Conservation (phyloP, 371 early-diverging fungal genomes). For the Mortierella sp. region DNA sequence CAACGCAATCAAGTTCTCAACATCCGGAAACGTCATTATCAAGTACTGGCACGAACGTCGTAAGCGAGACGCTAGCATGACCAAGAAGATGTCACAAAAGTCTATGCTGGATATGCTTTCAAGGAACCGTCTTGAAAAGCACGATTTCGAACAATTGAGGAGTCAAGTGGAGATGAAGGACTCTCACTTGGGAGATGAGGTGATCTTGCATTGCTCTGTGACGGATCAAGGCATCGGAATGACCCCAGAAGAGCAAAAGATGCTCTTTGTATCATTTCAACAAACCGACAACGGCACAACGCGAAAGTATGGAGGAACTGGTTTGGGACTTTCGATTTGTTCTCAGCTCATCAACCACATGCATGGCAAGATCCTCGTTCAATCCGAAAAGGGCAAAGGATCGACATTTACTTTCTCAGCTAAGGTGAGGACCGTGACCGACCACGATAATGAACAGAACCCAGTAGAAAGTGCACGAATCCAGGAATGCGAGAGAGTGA, state of each 20-base stretch:
- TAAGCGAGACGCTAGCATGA: slow-evolving; percentile 52
- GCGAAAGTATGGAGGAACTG: slow-evolving; percentile 73
- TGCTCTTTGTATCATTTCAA: slow-evolving; percentile 67
- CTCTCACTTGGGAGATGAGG: slow-evolving; percentile 23
- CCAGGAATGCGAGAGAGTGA: slow-evolving; percentile 38
- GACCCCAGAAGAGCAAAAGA: slow-evolving; percentile 64
- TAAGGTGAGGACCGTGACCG: slow-evolving; percentile 46
- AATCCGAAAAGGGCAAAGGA: slow-evolving; percentile 63
- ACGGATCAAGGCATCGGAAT: slow-evolving; percentile 67
- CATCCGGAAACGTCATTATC: slow-evolving; percentile 67
- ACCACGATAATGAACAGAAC: slow-evolving; percentile 37
- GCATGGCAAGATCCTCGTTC: slow-evolving; percentile 65
- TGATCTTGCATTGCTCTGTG: slow-evolving; percentile 30
- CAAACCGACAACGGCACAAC: slow-evolving; percentile 72
- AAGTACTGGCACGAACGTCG: slow-evolving; percentile 60
- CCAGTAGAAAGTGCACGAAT: slow-evolving; percentile 39
- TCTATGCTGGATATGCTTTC: slow-evolving; percentile 12
- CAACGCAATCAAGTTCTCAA: slow-evolving; percentile 77
- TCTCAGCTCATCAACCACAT: slow-evolving; percentile 64
- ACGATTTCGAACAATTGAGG: slow-evolving; percentile 2
- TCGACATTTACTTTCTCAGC: slow-evolving; percentile 66
- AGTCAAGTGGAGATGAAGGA: not conserved
- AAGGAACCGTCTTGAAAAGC: not conserved
- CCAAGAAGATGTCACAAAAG: slow-evolving; percentile 1
- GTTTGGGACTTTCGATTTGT: slow-evolving; percentile 71